Percentiles rank a stretch among this genome's conserved stretches.
phyloP scores from a whole-genome alignment of 2,329 filamentous ascomycete genomes.

The Tolypocladium capitatum region DNA sequence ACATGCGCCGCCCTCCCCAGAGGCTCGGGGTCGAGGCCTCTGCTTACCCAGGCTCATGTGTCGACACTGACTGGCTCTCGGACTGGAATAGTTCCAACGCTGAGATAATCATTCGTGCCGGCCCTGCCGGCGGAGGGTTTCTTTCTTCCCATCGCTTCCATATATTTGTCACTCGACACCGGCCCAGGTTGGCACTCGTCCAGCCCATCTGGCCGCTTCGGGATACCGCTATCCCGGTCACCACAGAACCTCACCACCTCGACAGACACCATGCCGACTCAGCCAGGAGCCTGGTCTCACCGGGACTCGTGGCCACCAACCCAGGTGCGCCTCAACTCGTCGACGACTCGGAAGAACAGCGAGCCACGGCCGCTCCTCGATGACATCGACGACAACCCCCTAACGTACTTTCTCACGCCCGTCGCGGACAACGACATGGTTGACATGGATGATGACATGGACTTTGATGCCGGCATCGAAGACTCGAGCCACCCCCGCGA shows the following conservation, averaged over 20 bases:
- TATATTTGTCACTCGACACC: not conserved
- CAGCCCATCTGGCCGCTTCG: not conserved
- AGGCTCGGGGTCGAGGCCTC: not conserved
- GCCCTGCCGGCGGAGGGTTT: constrained; percentile 1
- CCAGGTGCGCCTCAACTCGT: constrained; percentile 32
- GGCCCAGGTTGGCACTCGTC: not conserved
- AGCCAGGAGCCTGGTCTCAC: constrained; percentile 18
- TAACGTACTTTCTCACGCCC: constrained; percentile 43
- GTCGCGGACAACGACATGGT: constrained; percentile 27
- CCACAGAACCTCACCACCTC: too few relatives aligned
- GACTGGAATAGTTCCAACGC: not conserved
- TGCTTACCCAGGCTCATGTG: not conserved
- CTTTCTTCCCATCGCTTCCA: not conserved
- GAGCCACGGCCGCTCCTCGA: constrained; percentile 30
- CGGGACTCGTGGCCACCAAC: constrained; percentile 40
- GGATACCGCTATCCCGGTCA: not conserved
- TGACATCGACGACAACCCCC: constrained; percentile 38
- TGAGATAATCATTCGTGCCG: constrained; percentile 2
- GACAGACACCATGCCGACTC: constrained; percentile 20
- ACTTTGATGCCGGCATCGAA: constrained; percentile 46
- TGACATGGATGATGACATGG: constrained; percentile 29
- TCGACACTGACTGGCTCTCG: constrained; percentile 1
- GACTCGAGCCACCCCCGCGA: constrained; percentile 29
- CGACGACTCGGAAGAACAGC: constrained; percentile 16
- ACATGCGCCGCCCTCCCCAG: not conserved